Conservation (phyloP, 306 rosid genomes). For the Cucurbita ficifolia region DNA sequence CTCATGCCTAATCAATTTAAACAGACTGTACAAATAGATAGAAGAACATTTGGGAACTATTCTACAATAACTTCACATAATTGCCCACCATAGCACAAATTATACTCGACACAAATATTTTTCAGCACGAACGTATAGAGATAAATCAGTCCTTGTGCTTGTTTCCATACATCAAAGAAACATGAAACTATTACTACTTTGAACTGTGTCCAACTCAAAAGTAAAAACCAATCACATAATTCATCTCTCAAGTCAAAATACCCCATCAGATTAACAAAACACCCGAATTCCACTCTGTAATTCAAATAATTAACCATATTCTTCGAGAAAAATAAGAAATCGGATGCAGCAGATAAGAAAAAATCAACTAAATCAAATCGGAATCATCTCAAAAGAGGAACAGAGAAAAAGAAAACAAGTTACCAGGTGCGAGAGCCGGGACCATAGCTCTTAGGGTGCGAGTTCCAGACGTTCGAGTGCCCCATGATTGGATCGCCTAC, state of each 20-base stretch:
- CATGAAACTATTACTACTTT: not conserved
- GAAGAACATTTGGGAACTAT: not conserved
- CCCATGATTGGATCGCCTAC: constrained; percentile 34
- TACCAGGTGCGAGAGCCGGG: constrained; percentile 95
- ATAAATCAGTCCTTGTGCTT: not conserved
- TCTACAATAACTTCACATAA: not conserved
- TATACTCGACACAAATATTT: too few relatives aligned
- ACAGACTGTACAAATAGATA: not conserved
- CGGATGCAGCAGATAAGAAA: not conserved
- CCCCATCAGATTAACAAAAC: not conserved
- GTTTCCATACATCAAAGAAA: not conserved
- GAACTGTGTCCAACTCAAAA: not conserved
- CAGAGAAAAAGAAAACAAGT: not conserved
- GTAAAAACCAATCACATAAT: not conserved
- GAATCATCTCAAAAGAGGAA: not conserved
- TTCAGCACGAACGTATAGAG: too few relatives aligned
- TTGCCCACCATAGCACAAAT: not conserved
- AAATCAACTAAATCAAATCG: not conserved
- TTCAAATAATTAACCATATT: too few relatives aligned
- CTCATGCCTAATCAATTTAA: not conserved
- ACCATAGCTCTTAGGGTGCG: constrained; percentile 85
- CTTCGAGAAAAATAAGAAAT: not conserved
- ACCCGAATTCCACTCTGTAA: not conserved
- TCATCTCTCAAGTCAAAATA: not conserved
- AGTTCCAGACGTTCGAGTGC: constrained; percentile 81